Evolutionary conservation across 129 eudicot genomes (phyloP), one percentile per base, ranked within the genome.

Genomic region (Lonicera japonica): DNA sequence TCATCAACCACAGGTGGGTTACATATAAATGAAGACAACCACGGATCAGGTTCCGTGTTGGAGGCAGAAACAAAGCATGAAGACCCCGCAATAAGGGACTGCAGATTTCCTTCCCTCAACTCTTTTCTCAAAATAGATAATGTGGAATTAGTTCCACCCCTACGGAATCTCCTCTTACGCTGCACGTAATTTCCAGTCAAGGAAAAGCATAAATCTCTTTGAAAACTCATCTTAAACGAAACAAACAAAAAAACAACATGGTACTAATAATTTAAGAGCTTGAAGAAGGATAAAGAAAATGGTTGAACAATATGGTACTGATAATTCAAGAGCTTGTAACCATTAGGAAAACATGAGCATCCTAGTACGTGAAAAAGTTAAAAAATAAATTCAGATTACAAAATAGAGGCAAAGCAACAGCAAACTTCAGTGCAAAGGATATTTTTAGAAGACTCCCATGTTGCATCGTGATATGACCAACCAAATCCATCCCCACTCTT

Each of bases 381-480:
- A 36, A 24, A 51, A 21, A 1, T 19, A 21, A 14, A 25, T n/a
- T 24, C 36, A 12, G 6, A 46, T 21, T 63, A 6, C 25, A 52
- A 0, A 25, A 25, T 12, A 23, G 18, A 11, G 36, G 36, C 53
- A 47, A 2, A 13, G 4, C 53, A 14, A 47, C 53, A 47, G n/a
- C 39, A 39, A 25, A 55, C 38, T 29, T 34, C 10, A 56, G 41
- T 41, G 21, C 58, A 77, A 85, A 90, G 95, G 97, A 90, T 90
- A 90, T 83, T 55, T 83, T 86, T 60, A 90, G 82, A 64, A 90
- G 80, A 69, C 69, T 90, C 50, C 83, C 95, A 70, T 90, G 95
- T 68, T 90, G 95, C 87, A 65, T 66, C 6, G 95, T 90, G 5
- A 90, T 67, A 68, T 86, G 97, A 69, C 83, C 78, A 57, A 90